Conservation (phyloP, 2,329 filamentous ascomycete genomes). For the Helicocarpus griseus region DNA sequence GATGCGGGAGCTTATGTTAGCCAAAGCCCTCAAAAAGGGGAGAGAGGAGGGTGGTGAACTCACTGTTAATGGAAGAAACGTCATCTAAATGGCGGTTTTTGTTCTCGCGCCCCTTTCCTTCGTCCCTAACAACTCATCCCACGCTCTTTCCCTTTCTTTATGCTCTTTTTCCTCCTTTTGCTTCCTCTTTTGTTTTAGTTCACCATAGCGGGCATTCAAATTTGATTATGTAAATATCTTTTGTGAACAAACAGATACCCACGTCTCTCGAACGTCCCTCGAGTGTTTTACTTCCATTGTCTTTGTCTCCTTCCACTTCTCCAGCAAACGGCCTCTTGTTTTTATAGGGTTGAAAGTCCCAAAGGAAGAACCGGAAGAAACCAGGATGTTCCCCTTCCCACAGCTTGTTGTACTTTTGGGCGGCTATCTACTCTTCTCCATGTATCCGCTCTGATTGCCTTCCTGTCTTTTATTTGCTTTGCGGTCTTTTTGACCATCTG, state of each 20-base stretch:
- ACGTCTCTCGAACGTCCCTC: background rate
- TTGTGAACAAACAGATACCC: background rate
- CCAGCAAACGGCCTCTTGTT: background rate
- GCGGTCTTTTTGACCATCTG: background rate
- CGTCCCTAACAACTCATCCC: background rate
- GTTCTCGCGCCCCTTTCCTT: background rate
- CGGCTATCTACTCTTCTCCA: background rate
- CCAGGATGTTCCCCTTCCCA: background rate
- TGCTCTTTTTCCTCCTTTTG: background rate
- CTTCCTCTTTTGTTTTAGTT: background rate
- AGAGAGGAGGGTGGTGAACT: conserved; percentile 22
- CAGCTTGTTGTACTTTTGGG: background rate
- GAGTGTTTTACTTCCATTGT: background rate
- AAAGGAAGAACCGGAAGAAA: background rate
- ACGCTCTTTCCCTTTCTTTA: background rate
- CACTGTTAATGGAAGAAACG: conserved; percentile 21
- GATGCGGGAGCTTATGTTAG: conserved; percentile 44
- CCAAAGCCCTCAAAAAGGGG: conserved; percentile 29
- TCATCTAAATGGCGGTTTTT: conserved; percentile 20
- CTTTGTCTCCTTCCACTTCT: background rate
- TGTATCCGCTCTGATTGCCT: background rate
- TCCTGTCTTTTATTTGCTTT: background rate
- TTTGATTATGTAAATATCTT: background rate
- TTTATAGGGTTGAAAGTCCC: background rate
- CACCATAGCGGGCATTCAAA: background rate